Evolutionary conservation across 768 basidiomycete species (phyloP).

Genomic region (Postia placenta): DNA sequence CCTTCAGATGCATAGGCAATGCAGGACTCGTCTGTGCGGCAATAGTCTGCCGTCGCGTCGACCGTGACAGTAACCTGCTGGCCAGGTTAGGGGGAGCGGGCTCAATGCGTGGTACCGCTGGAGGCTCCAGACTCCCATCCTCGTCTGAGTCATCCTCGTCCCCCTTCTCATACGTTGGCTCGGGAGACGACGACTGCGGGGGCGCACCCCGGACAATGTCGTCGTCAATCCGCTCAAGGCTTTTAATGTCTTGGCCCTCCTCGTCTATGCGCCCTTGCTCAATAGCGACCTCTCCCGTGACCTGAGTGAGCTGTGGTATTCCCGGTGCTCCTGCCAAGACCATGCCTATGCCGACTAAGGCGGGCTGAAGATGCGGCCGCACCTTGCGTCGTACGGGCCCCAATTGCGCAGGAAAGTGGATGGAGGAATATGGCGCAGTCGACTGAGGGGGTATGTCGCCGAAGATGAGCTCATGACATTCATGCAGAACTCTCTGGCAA

Average conservation of each 20-base stretch:
- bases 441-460: constrained; percentile 70
- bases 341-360: constrained; percentile 79
- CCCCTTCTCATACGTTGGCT: constrained; percentile 27
- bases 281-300: constrained; percentile 77
- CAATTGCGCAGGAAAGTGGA: constrained; percentile 42
- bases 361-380: constrained; percentile 65
- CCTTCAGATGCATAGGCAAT: constrained; percentile 56
- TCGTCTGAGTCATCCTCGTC: constrained; percentile 42
- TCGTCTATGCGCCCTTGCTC: constrained; percentile 84
- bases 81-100: not conserved
- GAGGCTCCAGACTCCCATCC: constrained; percentile 18
- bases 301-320: constrained; percentile 67
- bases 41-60: constrained; percentile 38
- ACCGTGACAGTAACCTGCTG: not conserved
- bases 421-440: constrained; percentile 59
- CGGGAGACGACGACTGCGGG: constrained; percentile 13
- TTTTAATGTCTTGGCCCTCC: constrained; percentile 41
- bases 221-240: constrained; percentile 42
- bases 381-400: constrained; percentile 57
- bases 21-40: constrained; percentile 71
- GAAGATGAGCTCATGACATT: constrained; percentile 96
- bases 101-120: not conserved
- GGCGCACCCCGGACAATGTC: constrained; percentile 26
- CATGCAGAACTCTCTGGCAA: constrained; percentile 86
- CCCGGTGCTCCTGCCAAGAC: constrained; percentile 72